Percentiles rank a stretch among this genome's conserved stretches.
Conservation (phyloP, 2,329 filamentous ascomycete species). For the Cordyceps javanica region DNA sequence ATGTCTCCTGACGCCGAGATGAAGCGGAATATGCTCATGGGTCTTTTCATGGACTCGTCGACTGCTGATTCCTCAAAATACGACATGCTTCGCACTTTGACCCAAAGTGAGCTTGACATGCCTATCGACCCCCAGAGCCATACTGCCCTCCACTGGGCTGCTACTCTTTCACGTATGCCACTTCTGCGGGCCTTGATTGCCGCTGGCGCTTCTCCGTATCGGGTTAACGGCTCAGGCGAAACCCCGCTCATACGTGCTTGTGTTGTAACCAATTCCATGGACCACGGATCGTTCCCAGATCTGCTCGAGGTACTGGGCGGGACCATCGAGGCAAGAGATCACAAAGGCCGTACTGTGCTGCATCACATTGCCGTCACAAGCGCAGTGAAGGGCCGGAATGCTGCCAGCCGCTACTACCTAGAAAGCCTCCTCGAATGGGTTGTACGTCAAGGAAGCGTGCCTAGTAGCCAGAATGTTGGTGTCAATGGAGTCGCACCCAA, state of each 20-base stretch:
- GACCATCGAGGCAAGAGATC: constrained; percentile 85
- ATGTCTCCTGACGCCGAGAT: constrained; percentile 62
- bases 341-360: constrained; percentile 82
- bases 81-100: constrained; percentile 69
- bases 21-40: constrained; percentile 76
- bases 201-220: constrained; percentile 78
- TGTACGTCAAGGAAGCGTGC: constrained; percentile 71
- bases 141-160: constrained; percentile 93
- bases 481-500: constrained; percentile 27
- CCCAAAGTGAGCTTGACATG: constrained; percentile 77
- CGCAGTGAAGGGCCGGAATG: constrained; percentile 86
- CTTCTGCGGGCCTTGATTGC: constrained; percentile 75
- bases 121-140: constrained; percentile 86
- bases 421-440: constrained; percentile 93
- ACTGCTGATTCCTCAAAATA: constrained; percentile 66
- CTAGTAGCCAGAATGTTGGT: constrained; percentile 42
- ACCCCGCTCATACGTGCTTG: constrained; percentile 91
- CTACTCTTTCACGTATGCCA: constrained; percentile 79
- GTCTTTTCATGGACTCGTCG: constrained; percentile 71
- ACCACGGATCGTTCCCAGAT: constrained; percentile 84
- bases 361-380: constrained; percentile 96
- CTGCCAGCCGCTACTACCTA: constrained; percentile 91
- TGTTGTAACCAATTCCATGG: constrained; percentile 88
- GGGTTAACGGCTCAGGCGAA: constrained; percentile 84
- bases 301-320: constrained; percentile 81